Conservation (phyloP, 305 asterid species). For the Nicotiana rustica region DNA sequence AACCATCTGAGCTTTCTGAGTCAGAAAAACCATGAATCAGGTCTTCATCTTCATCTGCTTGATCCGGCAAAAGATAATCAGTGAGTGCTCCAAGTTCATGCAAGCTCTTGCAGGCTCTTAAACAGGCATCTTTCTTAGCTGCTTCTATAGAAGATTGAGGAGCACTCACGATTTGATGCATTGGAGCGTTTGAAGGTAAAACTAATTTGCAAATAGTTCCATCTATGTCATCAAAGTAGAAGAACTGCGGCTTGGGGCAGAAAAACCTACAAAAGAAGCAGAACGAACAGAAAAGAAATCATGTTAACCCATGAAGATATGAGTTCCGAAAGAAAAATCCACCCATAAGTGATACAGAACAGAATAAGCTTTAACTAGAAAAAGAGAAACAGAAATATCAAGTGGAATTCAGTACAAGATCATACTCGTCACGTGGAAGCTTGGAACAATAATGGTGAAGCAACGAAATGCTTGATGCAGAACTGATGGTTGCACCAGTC, state of each 20-base stretch:
- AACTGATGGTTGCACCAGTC: slow-evolving; percentile 92
- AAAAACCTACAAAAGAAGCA: slow-evolving; percentile 65
- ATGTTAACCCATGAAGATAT: slow-evolving; percentile 24
- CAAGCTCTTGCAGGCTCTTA: slow-evolving; percentile 87
- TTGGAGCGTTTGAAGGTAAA: slow-evolving; percentile 95
- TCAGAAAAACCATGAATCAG: slow-evolving; percentile 53
- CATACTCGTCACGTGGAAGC: slow-evolving; percentile 98
- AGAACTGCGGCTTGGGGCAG: slow-evolving; percentile 78
- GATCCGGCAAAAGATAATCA: slow-evolving; percentile 92
- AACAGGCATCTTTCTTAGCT: slow-evolving; percentile 91
- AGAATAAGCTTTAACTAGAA: background rate
- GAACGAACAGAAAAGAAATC: slow-evolving; percentile 27
- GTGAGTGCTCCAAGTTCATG: slow-evolving; percentile 92
- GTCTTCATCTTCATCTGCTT: slow-evolving; percentile 61
- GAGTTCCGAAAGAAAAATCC: slow-evolving; percentile 8
- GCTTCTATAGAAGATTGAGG: slow-evolving; percentile 74
- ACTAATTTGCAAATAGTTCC: slow-evolving; percentile 76
- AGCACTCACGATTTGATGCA: slow-evolving; percentile 66
- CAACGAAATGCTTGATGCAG: slow-evolving; percentile 76
- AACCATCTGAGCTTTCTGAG: slow-evolving; percentile 72
- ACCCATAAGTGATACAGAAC: slow-evolving; percentile 1
- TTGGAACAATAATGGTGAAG: slow-evolving; percentile 91
- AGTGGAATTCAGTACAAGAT: slow-evolving; percentile 37
- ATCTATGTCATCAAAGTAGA: slow-evolving; percentile 66
- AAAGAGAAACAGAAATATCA: slow-evolving; percentile 32